phyloP scores from a whole-genome alignment of 2,329 filamentous ascomycete genomes.

The Fusarium sp. region DNA sequence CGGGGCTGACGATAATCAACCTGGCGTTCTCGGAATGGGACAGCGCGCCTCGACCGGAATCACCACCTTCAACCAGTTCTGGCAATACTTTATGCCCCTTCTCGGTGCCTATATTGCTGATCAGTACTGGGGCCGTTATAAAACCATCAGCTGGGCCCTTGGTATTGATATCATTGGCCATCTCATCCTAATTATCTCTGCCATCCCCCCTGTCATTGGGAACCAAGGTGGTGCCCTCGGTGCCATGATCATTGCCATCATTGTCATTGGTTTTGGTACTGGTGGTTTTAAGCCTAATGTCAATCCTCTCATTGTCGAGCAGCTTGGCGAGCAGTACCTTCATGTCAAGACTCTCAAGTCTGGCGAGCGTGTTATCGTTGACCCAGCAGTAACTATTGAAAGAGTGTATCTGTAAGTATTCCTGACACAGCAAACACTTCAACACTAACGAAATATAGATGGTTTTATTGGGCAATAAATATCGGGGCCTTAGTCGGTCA shows the following conservation, averaged over 20 bases:
- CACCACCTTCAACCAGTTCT: constrained; percentile 65
- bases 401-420: constrained; percentile 61
- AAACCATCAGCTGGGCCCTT: constrained; percentile 73
- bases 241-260: constrained; percentile 70
- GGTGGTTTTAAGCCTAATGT: constrained; percentile 83
- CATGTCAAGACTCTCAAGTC: constrained; percentile 62
- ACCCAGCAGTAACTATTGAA: constrained; percentile 70
- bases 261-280: constrained; percentile 68
- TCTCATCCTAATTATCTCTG: constrained; percentile 72
- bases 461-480: constrained; percentile 80
- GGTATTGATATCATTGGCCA: constrained; percentile 72
- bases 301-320: constrained; percentile 73
- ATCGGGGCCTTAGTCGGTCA: constrained; percentile 73
- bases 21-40: constrained; percentile 67
- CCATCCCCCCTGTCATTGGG: constrained; percentile 71
- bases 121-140: constrained; percentile 75
- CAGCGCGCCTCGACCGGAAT: constrained; percentile 62
- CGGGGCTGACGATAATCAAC: constrained; percentile 58
- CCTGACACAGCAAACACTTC: too few relatives aligned
- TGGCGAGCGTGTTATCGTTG: constrained; percentile 73
- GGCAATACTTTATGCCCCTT: constrained; percentile 70
- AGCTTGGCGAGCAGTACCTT: constrained; percentile 67
- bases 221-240: constrained; percentile 66
- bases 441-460: constrained; percentile 56
- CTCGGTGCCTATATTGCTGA: constrained; percentile 62